Conservation (phyloP, 2,329 filamentous ascomycete species). For the Apiospora hydei region DNA sequence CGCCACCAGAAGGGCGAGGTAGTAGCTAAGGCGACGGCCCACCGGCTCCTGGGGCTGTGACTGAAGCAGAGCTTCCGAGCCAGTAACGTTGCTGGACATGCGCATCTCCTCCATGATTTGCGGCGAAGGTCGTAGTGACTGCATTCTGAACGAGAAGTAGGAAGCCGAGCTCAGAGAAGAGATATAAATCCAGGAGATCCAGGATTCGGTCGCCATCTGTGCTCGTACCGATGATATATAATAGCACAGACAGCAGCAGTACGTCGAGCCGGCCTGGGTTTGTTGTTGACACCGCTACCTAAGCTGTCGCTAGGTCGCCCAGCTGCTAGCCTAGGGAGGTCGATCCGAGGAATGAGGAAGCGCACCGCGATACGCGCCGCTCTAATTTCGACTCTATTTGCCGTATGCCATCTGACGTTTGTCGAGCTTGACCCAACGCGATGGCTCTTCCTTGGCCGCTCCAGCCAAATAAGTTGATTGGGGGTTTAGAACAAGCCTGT, state of each 20-base stretch:
- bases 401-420: constrained; percentile 16
- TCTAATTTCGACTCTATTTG: not conserved
- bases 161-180: not conserved
- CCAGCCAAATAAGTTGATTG: not conserved
- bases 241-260: not conserved
- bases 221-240: not conserved
- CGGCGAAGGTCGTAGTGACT: constrained; percentile 6
- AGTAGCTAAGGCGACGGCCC: constrained; percentile 48
- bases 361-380: constrained; percentile 19
- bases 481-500: not conserved
- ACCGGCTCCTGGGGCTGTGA: constrained; percentile 34
- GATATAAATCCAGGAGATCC: not conserved
- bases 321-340: not conserved
- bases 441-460: not conserved
- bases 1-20: constrained; percentile 47
- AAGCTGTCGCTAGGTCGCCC: constrained; percentile 7
- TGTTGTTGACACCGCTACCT: not conserved
- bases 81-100: constrained; percentile 24
- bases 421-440: not conserved
- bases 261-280: not conserved
- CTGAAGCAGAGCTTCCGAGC: not conserved
- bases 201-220: not conserved
- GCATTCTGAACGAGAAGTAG: constrained; percentile 6
- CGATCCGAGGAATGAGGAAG: constrained; percentile 10
- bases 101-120: constrained; percentile 16